These are phyloP conservation scores for Trichoderma sp. DNA, from an alignment of 2,329 filamentous ascomycete species.

Conservation along the genomic window DNA sequence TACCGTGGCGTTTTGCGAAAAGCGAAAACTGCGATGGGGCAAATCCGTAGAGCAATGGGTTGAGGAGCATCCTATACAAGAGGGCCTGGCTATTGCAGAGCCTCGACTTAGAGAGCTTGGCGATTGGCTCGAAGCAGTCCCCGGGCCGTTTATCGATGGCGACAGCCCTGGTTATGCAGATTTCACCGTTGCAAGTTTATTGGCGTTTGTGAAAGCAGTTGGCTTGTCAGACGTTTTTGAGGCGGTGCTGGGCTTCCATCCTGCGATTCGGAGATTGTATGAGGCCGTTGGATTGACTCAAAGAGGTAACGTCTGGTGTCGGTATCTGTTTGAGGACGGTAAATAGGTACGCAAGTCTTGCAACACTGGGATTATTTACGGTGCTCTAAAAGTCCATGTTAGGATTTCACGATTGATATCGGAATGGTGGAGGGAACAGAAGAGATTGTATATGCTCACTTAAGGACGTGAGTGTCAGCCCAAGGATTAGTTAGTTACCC, in stretches of 20 bases:
- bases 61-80: not conserved
- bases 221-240: not conserved
- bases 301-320: not conserved
- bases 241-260: not conserved
- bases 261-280: not conserved
- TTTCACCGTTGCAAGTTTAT: not conserved
- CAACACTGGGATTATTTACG: too few species aligned
- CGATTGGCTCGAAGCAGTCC: not conserved
- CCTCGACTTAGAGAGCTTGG: not conserved
- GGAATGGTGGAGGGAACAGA: too few species aligned
- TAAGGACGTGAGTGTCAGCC: too few species aligned
- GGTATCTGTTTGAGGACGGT: not conserved
- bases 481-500: too few species aligned
- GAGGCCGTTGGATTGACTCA: not conserved
- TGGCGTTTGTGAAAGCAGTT: not conserved
- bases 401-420: too few species aligned
- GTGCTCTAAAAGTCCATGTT: too few species aligned
- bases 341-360: not conserved
- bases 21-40: not conserved
- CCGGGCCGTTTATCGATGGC: not conserved
- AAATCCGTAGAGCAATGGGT: not conserved
- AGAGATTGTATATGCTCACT: too few species aligned
- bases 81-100: not conserved
- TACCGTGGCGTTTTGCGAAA: not conserved
- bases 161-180: not conserved